Conservation (phyloP, 1,139 yeast genomes). For the Sugiyamaella sp. region DNA sequence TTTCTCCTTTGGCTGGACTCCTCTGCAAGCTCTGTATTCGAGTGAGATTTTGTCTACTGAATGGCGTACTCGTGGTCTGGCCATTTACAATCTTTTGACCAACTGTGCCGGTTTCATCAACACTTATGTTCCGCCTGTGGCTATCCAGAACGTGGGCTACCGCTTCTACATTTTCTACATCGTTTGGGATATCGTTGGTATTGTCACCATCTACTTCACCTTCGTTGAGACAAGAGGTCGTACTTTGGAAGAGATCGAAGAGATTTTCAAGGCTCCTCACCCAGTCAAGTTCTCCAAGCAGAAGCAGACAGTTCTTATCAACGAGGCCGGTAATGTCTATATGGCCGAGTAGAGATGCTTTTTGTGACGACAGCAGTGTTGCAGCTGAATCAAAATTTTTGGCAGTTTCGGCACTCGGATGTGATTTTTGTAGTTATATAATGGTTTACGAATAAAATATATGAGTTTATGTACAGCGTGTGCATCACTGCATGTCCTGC, state of each 20-base stretch:
- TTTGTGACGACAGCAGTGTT: too few relatives aligned
- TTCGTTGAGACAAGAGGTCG: constrained; percentile 23
- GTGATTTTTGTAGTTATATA: neutral
- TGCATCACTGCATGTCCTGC: neutral
- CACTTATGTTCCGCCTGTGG: constrained; percentile 23
- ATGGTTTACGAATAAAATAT: neutral
- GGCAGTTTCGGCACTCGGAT: neutral
- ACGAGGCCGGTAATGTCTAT: constrained; percentile 19
- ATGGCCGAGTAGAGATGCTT: constrained; percentile 16
- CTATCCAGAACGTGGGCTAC: constrained; percentile 22
- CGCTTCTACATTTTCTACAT: constrained; percentile 22
- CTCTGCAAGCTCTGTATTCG: constrained; percentile 21
- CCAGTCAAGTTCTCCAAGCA: constrained; percentile 22
- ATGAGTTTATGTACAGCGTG: neutral
- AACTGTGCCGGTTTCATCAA: constrained; percentile 18
- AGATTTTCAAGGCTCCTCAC: constrained; percentile 19
- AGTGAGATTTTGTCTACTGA: constrained; percentile 21
- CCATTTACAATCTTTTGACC: constrained; percentile 17
- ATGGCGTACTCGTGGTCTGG: constrained; percentile 21
- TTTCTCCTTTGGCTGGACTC: constrained; percentile 25
- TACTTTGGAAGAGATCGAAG: constrained; percentile 24
- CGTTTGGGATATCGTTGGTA: constrained; percentile 23
- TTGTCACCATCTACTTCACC: constrained; percentile 22
- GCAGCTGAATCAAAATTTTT: neutral
- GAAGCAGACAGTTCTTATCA: constrained; percentile 17